These are phyloP conservation scores for Ophiostoma triangulosporum DNA, from an alignment of 2,329 filamentous ascomycete species.

Conservation along the genomic window DNA sequence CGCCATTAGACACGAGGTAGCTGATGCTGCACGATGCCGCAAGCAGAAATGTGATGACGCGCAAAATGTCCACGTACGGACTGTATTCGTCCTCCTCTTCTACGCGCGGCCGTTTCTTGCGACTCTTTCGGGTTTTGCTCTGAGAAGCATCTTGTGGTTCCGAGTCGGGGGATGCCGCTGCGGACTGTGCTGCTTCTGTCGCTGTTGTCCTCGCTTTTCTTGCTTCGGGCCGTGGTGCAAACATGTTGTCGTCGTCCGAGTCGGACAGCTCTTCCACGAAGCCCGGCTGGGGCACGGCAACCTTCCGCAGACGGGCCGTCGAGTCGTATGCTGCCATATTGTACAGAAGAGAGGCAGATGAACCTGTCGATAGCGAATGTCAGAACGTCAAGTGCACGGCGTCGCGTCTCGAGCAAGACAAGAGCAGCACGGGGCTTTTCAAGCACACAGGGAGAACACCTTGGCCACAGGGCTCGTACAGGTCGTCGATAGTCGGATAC, in stretches of 20 bases:
- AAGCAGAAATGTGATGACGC: conserved; percentile 53
- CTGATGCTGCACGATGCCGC: conserved; percentile 56
- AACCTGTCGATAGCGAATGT: background rate
- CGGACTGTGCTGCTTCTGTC: background rate
- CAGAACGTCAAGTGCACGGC: background rate
- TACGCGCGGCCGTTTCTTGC: conserved; percentile 16
- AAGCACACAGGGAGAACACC: background rate
- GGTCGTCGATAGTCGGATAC: background rate
- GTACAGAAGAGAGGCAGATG: background rate
- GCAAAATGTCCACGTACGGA: conserved; percentile 51
- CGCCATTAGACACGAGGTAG: conserved; percentile 61
- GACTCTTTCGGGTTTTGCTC: background rate
- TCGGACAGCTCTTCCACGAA: conserved; percentile 1
- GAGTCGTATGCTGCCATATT: background rate
- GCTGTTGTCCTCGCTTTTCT: background rate
- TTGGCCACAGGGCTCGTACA: background rate
- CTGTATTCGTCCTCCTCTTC: conserved; percentile 51
- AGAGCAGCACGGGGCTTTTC: background rate
- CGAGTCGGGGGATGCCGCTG: no score
- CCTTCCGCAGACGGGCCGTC: background rate
- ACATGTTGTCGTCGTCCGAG: background rate
- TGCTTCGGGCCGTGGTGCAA: background rate
- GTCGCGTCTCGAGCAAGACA: background rate
- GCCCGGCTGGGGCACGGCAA: background rate
- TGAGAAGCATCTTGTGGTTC: background rate